Evolutionary conservation across 768 basidiomycete genomes (phyloP).

Genomic region (Candolleomyces aberdarensis): DNA sequence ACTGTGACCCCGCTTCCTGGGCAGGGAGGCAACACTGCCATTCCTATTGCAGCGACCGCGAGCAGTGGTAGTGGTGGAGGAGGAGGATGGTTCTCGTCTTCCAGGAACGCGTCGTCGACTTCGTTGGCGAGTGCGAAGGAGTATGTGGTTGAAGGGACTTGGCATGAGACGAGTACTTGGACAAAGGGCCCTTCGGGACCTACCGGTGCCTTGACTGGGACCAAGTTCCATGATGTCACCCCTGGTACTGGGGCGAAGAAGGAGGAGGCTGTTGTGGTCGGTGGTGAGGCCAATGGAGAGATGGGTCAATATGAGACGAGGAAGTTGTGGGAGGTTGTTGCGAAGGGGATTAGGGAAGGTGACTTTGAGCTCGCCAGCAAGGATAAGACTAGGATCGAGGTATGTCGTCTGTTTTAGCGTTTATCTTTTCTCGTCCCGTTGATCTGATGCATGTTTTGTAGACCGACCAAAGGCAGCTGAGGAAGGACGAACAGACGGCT

Average conservation of each 20-base stretch:
- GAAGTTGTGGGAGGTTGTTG: conserved; percentile 79
- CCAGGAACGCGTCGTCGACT: conserved; percentile 1
- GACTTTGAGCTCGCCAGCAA: conserved; percentile 88
- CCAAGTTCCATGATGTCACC: conserved; percentile 75
- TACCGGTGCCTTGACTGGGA: conserved; percentile 24
- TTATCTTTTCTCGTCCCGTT: neutral
- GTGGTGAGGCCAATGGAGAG: conserved; percentile 50
- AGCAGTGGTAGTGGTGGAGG: conserved; percentile 9
- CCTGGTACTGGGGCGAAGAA: conserved; percentile 51
- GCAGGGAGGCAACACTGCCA: conserved; percentile 18
- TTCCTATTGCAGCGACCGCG: neutral
- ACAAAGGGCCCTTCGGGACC: conserved; percentile 26
- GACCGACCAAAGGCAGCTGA: conserved; percentile 90
- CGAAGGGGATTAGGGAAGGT: conserved; percentile 86
- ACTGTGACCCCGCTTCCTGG: conserved; percentile 52
- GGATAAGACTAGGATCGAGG: conserved; percentile 93
- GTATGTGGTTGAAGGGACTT: conserved; percentile 72
- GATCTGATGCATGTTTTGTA: conserved; percentile 25
- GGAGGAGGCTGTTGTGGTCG: conserved; percentile 60
- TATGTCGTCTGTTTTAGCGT: conserved; percentile 30
- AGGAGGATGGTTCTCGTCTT: conserved; percentile 6
- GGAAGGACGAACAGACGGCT: conserved; percentile 78
- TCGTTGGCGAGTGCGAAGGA: conserved; percentile 25
- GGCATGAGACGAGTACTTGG: conserved; percentile 68
- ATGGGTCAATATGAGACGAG: conserved; percentile 88